Evolutionary conservation across 192 early-diverging fungal genomes (phyloP).

Genomic region (Coemansia sp.): DNA sequence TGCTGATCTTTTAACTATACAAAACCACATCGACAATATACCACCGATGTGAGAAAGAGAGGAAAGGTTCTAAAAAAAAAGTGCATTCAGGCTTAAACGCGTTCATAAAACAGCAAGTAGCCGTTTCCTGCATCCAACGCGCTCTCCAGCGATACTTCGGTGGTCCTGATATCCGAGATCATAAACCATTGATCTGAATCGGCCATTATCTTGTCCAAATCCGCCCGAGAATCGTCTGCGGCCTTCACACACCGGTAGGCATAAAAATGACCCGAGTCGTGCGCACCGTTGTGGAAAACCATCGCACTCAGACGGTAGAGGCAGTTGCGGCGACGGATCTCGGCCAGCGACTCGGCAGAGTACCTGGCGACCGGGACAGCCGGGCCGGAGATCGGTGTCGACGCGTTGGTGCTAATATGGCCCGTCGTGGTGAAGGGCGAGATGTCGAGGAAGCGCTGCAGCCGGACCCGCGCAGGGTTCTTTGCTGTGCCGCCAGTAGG

Average conservation of each 20-base stretch:
- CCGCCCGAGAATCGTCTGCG: neutral
- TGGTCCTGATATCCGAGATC: slow-evolving; percentile 58
- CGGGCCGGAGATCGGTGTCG: slow-evolving; percentile 46
- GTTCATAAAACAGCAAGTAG: slow-evolving; percentile 56
- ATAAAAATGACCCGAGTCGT: slow-evolving; percentile 90
- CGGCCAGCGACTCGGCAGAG: slow-evolving; percentile 6
- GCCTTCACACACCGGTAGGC: slow-evolving; percentile 67
- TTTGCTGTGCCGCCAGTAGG: slow-evolving; percentile 70
- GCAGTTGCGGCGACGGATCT: slow-evolving; percentile 33
- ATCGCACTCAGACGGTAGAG: slow-evolving; percentile 75
- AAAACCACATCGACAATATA: too few species aligned
- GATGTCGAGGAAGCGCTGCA: slow-evolving; percentile 73
- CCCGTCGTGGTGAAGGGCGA: slow-evolving; percentile 73
- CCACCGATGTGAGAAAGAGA: too few species aligned
- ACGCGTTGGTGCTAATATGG: slow-evolving; percentile 57
- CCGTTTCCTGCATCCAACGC: slow-evolving; percentile 46
- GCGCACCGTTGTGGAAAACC: slow-evolving; percentile 81
- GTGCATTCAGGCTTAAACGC: slow-evolving; percentile 13
- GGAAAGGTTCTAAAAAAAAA: too few species aligned
- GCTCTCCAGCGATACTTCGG: slow-evolving; percentile 44
- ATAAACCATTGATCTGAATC: slow-evolving; percentile 57
- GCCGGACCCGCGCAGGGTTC: slow-evolving; percentile 72
- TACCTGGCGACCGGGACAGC: neutral
- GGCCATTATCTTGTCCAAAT: neutral
- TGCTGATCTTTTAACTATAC: too few species aligned